Base-by-base conservation (phyloP, 208 protist genomes). In the Acanthamoeba sp. region DNA sequence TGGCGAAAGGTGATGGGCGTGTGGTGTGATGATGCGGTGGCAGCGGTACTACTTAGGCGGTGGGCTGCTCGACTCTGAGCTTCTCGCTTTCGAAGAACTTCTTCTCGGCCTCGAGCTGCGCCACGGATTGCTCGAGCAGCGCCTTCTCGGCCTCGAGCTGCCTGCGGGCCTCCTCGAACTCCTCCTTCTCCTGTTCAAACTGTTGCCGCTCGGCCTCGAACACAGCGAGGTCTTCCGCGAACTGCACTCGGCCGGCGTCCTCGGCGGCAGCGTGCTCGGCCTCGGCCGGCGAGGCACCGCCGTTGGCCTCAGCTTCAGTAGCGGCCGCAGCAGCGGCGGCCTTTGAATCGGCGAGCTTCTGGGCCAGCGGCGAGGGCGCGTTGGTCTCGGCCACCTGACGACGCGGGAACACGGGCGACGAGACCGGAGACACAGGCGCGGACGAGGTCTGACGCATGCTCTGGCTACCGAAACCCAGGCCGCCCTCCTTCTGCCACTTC, bases 401-500 rank as follows among this genome's bases (percentile, higher is more conserved):
- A 16, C 36, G 71, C 36, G 32, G 36, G 71, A 80, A 42, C 36
- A 80, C 71, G 36, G 71, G 71, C 71, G 71, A 80, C 36, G 71
- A 80, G 27, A 48, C 71, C 16, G 71, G 71, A 7, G 71, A 80
- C 5, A 48, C 71, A 36, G 71, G 71, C n/a, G 66, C 66, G 12
- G 71, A 80, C 22, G 71, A 80, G 34, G 22, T 34, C 59, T 80
- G 71, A 6, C 66, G n/a, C 66, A 76, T 76, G 71, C 71, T 80
- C 34, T 45, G 71, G 36, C 20, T 50, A 29, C 66, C 66, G 36
- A 42, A 76, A 29, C 66, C 66, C 71, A 80, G 71, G 16, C 71
- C 71, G 36, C 64, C 64, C 32, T 80, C 71, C 71, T 80, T 80
- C 36, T 80, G 71, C 80, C 80, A 88, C 80, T 88, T 88, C 48